Conservation (phyloP, 306 rosid species). For the Carpinus fangiana region DNA sequence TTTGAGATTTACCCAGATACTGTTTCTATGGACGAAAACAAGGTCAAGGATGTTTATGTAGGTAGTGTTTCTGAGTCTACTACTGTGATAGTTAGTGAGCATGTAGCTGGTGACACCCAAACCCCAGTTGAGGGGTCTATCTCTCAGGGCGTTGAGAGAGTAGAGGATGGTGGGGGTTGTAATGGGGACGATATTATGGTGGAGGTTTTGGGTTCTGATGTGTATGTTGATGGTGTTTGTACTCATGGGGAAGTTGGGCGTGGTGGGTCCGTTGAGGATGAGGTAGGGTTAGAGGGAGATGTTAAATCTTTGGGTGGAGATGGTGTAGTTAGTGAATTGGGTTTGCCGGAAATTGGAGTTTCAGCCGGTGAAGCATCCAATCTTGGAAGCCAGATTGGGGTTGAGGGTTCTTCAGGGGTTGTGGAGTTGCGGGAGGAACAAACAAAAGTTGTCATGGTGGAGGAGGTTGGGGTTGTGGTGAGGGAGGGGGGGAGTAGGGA, state of each 20-base stretch:
- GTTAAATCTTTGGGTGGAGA: constrained; percentile 9
- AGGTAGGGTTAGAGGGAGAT: constrained; percentile 21
- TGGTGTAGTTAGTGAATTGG: constrained; percentile 17
- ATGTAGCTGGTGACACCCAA: constrained; percentile 40
- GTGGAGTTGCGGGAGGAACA: constrained; percentile 31
- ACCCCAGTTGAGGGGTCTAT: constrained; percentile 44
- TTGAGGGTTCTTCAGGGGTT: constrained; percentile 35
- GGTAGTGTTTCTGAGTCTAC: constrained; percentile 45
- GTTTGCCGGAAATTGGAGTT: constrained; percentile 20
- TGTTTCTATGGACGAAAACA: constrained; percentile 66
- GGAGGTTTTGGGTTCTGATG: constrained; percentile 74
- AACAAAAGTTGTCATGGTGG: constrained; percentile 12
- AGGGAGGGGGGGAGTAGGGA: constrained; percentile 13
- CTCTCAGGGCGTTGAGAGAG: constrained; percentile 37
- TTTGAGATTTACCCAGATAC: constrained; percentile 44
- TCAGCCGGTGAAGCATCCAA: constrained; percentile 14
- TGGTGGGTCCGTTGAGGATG: constrained; percentile 26
- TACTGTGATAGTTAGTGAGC: constrained; percentile 38
- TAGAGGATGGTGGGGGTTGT: constrained; percentile 44
- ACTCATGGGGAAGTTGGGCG: constrained; percentile 45
- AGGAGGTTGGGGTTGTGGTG: constrained; percentile 32
- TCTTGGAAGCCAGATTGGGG: constrained; percentile 5
- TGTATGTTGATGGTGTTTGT: constrained; percentile 84
- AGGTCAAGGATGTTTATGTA: constrained; percentile 39
- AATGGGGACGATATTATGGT: constrained; percentile 77